Conservation (phyloP, 352 stramenopile genomes). For the Blastocystis sp. region DNA sequence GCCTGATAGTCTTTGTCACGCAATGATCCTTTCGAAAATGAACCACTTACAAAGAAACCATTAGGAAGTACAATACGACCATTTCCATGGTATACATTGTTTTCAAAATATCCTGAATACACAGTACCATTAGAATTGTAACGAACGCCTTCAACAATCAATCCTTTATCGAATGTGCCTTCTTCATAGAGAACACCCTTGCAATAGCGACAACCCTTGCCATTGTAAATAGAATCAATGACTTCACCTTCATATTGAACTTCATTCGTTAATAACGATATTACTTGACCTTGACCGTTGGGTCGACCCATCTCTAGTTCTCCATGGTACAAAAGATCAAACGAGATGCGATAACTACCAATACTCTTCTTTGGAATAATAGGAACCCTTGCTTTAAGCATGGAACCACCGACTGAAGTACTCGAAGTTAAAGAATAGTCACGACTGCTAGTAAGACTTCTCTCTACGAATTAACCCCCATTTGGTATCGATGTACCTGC, state of each 20-base stretch:
- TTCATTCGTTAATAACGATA: neutral
- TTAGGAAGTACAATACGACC: slow-evolving; percentile 21
- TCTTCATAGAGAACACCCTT: slow-evolving; percentile 5
- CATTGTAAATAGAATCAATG: neutral
- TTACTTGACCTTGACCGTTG: slow-evolving; percentile 2
- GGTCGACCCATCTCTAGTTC: neutral
- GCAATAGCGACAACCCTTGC: neutral
- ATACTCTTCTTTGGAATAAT: neutral
- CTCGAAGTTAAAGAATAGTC: neutral
- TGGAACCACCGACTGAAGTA: neutral
- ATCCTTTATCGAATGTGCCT: neutral
- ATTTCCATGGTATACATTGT: neutral
- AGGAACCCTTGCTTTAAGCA: neutral
- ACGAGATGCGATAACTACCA: neutral
- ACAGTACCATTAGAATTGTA: neutral
- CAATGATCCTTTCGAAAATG: neutral
- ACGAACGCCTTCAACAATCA: slow-evolving; percentile 5
- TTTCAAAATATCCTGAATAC: slow-evolving; percentile 2
- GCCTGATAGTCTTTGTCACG: no score
- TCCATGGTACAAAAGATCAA: slow-evolving; percentile 4
- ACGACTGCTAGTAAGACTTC: neutral
- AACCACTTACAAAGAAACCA: slow-evolving; percentile 26
- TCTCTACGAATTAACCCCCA: neutral
- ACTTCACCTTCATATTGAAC: neutral
- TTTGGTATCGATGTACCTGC: neutral